Evolutionary conservation across 768 basidiomycete genomes (phyloP).

Genomic region (Fibroporia radiculosa): DNA sequence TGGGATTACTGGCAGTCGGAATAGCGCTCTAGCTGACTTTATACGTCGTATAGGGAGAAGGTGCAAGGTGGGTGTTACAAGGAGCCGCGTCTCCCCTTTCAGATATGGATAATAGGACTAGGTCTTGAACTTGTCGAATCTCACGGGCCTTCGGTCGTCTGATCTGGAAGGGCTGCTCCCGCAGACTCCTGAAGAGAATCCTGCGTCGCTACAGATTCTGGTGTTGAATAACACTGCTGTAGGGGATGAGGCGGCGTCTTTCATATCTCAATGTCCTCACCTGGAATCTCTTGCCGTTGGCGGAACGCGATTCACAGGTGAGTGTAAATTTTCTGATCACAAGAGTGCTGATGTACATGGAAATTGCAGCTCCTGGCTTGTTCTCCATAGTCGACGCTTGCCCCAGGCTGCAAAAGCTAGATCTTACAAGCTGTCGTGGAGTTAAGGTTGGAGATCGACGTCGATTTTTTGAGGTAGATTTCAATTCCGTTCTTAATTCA

Average conservation of each 20-base stretch:
- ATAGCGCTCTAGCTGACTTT: slow-evolving; percentile 36
- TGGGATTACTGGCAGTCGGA: slow-evolving; percentile 28
- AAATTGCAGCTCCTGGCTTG: slow-evolving; percentile 39
- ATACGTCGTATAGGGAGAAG: slow-evolving; percentile 46
- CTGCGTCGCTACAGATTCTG: slow-evolving; percentile 39
- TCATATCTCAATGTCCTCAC: slow-evolving; percentile 41
- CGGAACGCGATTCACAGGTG: slow-evolving; percentile 55
- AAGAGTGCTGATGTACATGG: not conserved
- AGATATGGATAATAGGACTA: slow-evolving; percentile 18
- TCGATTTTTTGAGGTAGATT: slow-evolving; percentile 58
- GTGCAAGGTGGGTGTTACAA: slow-evolving; percentile 40
- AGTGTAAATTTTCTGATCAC: slow-evolving; percentile 10
- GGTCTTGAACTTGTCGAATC: slow-evolving; percentile 52
- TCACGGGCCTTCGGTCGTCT: slow-evolving; percentile 40
- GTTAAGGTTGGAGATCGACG: slow-evolving; percentile 51
- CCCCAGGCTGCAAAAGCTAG: slow-evolving; percentile 39
- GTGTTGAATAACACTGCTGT: slow-evolving; percentile 53
- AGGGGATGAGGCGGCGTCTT: slow-evolving; percentile 48
- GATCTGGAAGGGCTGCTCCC: slow-evolving; percentile 45
- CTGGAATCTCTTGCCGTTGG: slow-evolving; percentile 45
- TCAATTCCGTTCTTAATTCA: too few species aligned
- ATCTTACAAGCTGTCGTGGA: slow-evolving; percentile 63
- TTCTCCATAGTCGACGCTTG: slow-evolving; percentile 55
- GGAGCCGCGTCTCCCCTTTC: not conserved
- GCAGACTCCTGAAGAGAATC: slow-evolving; percentile 19